Base-by-base conservation (phyloP, 495 filamentous ascomycete genomes). In the Tuber melanosporum region DNA sequence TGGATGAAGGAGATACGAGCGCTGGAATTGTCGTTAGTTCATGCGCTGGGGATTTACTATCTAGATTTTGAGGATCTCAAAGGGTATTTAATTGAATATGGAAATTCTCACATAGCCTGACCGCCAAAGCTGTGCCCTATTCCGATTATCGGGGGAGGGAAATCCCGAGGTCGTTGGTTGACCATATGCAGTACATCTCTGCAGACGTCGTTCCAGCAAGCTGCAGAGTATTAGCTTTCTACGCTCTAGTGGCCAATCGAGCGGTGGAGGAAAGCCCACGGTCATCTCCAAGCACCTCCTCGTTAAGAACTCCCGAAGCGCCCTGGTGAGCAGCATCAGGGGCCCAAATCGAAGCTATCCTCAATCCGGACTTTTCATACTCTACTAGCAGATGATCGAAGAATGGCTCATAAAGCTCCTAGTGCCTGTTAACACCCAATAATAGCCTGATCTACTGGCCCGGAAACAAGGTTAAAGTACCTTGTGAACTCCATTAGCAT, bases 401-500 rank as follows among this genome's bases (percentile, higher is more conserved):
- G 6, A 96, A 87, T 5, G 94, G 92, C 81, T 97, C 94, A 83
- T 96, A 97, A 26, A 97, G 87, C 85, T 93, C 94, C 91, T 93
- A 76, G 1, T 4, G 12, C n/a, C 52, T 32, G 20, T 62, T 6
- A 62, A 15, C n/a, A 15, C 22, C 32, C 71, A 15, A 43, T n/a
- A 22, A 47, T 49, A 5, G 7, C 43, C 4, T 9, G 39, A 20
- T 73, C 1, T 73, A 72, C n/a, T 8, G 4, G 3, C 26, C 32
- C 39, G 41, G 17, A 66, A 19, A 72, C 4, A 42, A 15, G 45
- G 42, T 22, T 3, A 41, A 62, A 75, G 20, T 42, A 91, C 91
- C 86, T 97, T 97, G n/a, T 92, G 91, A 80, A 97, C 95, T 72
- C 92, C 93, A 85, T 95, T 96, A 17, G 93, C 94, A 84, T 95